Conservation (phyloP, 768 basidiomycete genomes). For the Wakefieldia striispora region DNA sequence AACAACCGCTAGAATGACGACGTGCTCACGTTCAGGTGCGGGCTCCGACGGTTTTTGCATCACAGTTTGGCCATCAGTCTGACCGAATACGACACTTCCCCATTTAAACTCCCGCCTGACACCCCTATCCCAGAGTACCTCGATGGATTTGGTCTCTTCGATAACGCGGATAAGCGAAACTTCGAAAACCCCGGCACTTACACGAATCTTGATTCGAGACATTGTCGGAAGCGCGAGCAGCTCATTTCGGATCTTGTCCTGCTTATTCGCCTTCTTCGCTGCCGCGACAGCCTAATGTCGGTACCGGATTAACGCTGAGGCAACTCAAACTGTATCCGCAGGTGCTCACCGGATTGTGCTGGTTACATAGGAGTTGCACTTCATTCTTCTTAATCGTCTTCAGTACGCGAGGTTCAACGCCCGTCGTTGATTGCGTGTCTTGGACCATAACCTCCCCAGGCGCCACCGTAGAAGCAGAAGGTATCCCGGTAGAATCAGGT, state of each 20-base stretch:
- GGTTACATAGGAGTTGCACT: slow-evolving; percentile 75
- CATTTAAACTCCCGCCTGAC: slow-evolving; percentile 78
- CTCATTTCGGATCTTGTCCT: slow-evolving; percentile 68
- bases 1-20: neutral
- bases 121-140: slow-evolving; percentile 79
- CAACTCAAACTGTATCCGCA: neutral
- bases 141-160: slow-evolving; percentile 66
- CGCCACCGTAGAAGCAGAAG: neutral
- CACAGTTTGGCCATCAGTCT: slow-evolving; percentile 60
- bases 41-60: slow-evolving; percentile 67
- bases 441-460: neutral
- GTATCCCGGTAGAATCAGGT: slow-evolving; percentile 1
- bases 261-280: slow-evolving; percentile 70
- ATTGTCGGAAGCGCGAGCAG: slow-evolving; percentile 68
- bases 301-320: neutral
- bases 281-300: slow-evolving; percentile 63
- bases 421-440: slow-evolving; percentile 2
- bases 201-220: slow-evolving; percentile 80
- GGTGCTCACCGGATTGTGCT: slow-evolving; percentile 84
- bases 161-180: slow-evolving; percentile 73
- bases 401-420: slow-evolving; percentile 37
- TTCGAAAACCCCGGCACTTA: slow-evolving; percentile 82
- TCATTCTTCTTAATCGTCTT: slow-evolving; percentile 73
- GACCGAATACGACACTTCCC: slow-evolving; percentile 78
- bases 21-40: slow-evolving; percentile 46